Evolutionary conservation across 192 early-diverging fungal species (phyloP).

Genomic region (Spizellomyces punctatus): DNA sequence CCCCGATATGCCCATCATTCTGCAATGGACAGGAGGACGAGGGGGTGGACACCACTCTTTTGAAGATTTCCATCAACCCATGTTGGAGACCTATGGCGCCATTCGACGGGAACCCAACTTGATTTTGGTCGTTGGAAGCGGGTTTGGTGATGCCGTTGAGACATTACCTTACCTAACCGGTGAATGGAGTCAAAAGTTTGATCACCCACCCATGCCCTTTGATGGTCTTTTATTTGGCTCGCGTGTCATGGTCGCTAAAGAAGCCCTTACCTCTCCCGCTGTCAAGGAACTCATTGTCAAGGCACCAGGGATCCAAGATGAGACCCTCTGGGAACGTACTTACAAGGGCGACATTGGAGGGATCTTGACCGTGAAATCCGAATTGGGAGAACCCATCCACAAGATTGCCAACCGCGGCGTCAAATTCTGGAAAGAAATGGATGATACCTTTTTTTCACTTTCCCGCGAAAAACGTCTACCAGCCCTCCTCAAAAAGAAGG

Average conservation of each 20-base stretch:
- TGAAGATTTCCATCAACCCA: conserved; percentile 92
- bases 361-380: conserved; percentile 83
- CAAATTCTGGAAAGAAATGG: conserved; percentile 77
- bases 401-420: conserved; percentile 85
- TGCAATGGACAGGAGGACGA: conserved; percentile 97
- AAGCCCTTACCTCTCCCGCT: conserved; percentile 72
- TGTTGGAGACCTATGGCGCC: conserved; percentile 80
- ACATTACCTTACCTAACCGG: conserved; percentile 91
- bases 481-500: conserved; percentile 76
- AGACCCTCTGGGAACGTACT: conserved; percentile 80
- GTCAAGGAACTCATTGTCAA: conserved; percentile 89
- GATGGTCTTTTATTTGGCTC: conserved; percentile 96
- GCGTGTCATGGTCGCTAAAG: conserved; percentile 93
- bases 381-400: conserved; percentile 93
- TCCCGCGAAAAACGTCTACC: conserved; percentile 80
- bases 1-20: conserved; percentile 80
- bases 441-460: conserved; percentile 76
- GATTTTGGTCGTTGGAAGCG: conserved; percentile 86
- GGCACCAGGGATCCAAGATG: conserved; percentile 79
- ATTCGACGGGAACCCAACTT: conserved; percentile 82
- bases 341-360: conserved; percentile 77
- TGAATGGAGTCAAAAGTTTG: conserved; percentile 82
- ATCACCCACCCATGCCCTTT: conserved; percentile 90
- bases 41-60: conserved; percentile 96
- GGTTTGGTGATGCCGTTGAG: conserved; percentile 85